Evolutionary conservation across 139 green algal genomes (phyloP).

Genomic region (Zygnema circumcarinatum): DNA sequence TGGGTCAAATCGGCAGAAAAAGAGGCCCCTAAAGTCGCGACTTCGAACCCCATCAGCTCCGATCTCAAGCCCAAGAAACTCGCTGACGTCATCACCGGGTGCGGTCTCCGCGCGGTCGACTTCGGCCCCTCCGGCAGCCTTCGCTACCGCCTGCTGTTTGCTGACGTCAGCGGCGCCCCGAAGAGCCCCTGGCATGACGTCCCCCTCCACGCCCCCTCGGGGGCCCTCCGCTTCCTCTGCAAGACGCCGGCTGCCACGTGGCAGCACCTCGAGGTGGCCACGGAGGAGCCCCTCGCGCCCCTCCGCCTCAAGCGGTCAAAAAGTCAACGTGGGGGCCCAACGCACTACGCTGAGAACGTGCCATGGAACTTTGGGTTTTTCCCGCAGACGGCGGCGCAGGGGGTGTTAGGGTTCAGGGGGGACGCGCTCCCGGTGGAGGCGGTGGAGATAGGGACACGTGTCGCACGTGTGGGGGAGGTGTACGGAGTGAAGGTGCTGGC

Average conservation of each 20-base stretch:
- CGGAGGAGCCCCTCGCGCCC: constrained; percentile 24
- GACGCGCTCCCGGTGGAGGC: constrained; percentile 38
- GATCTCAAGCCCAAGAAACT: no score
- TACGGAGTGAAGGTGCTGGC: background rate
- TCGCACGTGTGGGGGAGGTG: background rate
- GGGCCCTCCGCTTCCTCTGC: constrained; percentile 24
- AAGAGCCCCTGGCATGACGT: constrained; percentile 16
- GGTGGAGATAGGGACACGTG: constrained; percentile 23
- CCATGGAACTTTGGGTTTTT: constrained; percentile 23
- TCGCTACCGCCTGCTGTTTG: background rate
- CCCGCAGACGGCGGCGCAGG: constrained; percentile 15
- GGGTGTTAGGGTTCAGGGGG: background rate
- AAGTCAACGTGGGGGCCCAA: background rate
- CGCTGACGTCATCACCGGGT: no score
- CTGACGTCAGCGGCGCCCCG: background rate
- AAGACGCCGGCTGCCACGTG: constrained; percentile 28
- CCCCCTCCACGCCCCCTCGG: constrained; percentile 10
- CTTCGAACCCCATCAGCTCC: no score
- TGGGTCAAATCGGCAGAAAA: no score
- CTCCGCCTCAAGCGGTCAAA: background rate
- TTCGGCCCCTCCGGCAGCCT: background rate
- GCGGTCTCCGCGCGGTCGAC: constrained; percentile 6
- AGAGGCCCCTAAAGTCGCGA: no score
- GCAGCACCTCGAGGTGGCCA: constrained; percentile 24
- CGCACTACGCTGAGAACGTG: constrained; percentile 19